phyloP scores from a whole-genome alignment of 148 eudicot genomes.

The Dianthus caryophyllus region DNA sequence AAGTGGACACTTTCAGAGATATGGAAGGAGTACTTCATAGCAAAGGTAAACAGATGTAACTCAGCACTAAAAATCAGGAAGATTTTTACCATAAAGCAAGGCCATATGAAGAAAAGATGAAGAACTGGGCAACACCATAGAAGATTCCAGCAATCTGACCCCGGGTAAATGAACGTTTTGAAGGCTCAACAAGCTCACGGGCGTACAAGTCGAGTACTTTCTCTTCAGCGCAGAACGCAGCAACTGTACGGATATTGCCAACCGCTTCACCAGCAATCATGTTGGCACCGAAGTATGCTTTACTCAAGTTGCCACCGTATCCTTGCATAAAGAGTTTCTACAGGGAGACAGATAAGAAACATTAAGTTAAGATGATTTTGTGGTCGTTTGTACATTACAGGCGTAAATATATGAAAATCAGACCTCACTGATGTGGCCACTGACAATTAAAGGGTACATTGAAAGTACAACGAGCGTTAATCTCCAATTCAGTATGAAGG shows the following conservation, averaged over 20 bases:
- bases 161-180: conserved; percentile 70
- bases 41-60: background rate
- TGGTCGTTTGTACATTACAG: background rate
- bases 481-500: conserved; percentile 91
- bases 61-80: conserved; percentile 8
- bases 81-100: conserved; percentile 82
- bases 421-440: conserved; percentile 98
- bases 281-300: conserved; percentile 88
- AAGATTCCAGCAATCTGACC: conserved; percentile 94
- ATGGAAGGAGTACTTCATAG: background rate
- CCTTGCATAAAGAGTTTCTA: conserved; percentile 99
- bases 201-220: conserved; percentile 77
- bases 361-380: background rate
- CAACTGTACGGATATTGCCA: conserved; percentile 87
- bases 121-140: conserved; percentile 88
- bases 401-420: conserved; percentile 15
- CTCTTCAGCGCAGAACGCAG: conserved; percentile 85
- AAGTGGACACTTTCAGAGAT: too few relatives aligned
- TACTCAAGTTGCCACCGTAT: conserved; percentile 89
- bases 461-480: conserved; percentile 80
- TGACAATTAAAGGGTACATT: conserved; percentile 76
- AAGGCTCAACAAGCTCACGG: conserved; percentile 75
- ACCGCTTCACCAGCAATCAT: conserved; percentile 99
- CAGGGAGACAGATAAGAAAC: conserved; percentile 10
- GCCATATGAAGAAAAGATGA: conserved; percentile 93